Evolutionary conservation across 768 basidiomycete genomes (phyloP), one percentile per base, ranked within the genome.

Genomic region (Phlegmacium glaucopus): DNA sequence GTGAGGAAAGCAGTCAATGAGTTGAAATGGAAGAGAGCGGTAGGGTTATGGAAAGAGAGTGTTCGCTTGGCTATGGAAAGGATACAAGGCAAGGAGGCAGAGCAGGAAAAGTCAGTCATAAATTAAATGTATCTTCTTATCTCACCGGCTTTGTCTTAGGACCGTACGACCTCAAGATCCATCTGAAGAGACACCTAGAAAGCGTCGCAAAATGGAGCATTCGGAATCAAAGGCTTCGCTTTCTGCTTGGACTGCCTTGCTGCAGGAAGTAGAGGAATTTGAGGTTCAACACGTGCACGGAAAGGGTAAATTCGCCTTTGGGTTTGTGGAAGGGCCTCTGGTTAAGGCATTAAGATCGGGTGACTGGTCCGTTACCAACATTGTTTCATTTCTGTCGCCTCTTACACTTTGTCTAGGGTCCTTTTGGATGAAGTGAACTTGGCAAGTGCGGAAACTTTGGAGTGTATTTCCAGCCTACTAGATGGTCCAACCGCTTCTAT

Each of bases 371-470:
- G 87, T 70, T 13, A 28, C 41, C 26, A 16, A 45, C 42, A 29
- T 39, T 4, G 27, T 42, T 10, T 4, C 10, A 9, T 25, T 28
- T 36, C 29, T 13, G 11, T 16, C 12, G 26, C 7, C 13, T 35
- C 28, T 22, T 29, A 16, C 45, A 8, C 40, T 49, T 45, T 22
- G 22, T 22, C 42, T 32, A 96, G 94, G 94, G 77, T 98, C 30
- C 74, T 99, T 16, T 81, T 99, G 5, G 96, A 99, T 55, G 96
- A 98, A 65, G 85, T 98, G 61, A 99, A 99, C 60, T 72, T 99
- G 18, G 94, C 95, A 2, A 92, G 87, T 49, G 73, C 93, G 18
- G 96, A 98, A 65, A 97, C 95, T 0, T 74, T 98, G 42, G 96
- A 98, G 66, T 92, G 90, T 47, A 80, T 99, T 39, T 83, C 94